phyloP scores from a whole-genome alignment of 2,329 filamentous ascomycete species.

The Didymella lethalis region DNA sequence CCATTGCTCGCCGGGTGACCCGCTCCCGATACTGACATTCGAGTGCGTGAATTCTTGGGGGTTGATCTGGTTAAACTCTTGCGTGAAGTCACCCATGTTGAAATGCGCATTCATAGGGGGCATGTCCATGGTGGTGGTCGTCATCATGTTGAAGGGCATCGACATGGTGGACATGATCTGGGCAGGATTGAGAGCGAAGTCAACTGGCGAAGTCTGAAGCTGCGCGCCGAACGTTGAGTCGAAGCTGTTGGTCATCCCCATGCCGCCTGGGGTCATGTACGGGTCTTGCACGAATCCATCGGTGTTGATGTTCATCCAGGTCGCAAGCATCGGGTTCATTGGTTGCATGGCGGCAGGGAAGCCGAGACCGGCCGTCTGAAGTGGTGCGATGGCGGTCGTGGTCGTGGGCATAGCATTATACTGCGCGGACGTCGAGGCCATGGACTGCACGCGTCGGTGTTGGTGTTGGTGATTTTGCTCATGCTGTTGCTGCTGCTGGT shows the following conservation, averaged over 20 bases:
- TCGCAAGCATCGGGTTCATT: conserved; percentile 48
- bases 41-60: conserved; percentile 53
- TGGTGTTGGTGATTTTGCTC: conserved; percentile 31
- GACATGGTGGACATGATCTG: conserved; percentile 52
- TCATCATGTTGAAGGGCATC: conserved; percentile 56
- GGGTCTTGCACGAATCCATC: conserved; percentile 42
- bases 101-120: conserved; percentile 47
- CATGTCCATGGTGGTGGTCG: conserved; percentile 53
- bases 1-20: conserved; percentile 80
- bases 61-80: conserved; percentile 65
- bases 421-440: conserved; percentile 36
- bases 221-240: conserved; percentile 51
- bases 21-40: conserved; percentile 56
- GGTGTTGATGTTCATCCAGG: conserved; percentile 56
- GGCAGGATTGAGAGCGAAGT: conserved; percentile 55
- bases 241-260: conserved; percentile 50
- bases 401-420: conserved; percentile 32
- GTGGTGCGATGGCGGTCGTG: conserved; percentile 44
- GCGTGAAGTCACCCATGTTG: conserved; percentile 72
- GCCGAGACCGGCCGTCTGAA: conserved; percentile 43
- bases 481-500: conserved; percentile 33
- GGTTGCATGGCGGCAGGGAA: conserved; percentile 47
- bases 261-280: conserved; percentile 32
- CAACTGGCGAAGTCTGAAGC: conserved; percentile 57
- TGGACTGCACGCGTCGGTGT: conserved; percentile 41